Evolutionary conservation across 2,329 filamentous ascomycete species (phyloP), one percentile per base, ranked within the genome.

Genomic region (Penicillium sp.): DNA sequence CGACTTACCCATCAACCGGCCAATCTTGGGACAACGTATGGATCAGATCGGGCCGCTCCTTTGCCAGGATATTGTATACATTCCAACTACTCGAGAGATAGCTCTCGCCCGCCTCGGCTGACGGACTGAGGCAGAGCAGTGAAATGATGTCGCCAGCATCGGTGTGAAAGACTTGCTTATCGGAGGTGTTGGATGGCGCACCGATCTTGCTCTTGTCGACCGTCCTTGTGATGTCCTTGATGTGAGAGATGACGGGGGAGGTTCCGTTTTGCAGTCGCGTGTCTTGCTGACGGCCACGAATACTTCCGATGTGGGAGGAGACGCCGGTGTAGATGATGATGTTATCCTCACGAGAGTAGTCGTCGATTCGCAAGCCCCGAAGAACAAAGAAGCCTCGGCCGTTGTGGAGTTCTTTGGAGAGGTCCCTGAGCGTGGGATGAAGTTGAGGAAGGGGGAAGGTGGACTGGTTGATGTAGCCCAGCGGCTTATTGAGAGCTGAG

Each of bases 11-110:
- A 42, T 78, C 74, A 34, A 68, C 57, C 4, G 63, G 53, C 75
- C 75, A 79, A 6, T 69, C 57, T 35, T 74, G 65, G 0, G 71
- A 62, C 13, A 80, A 53, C 1, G 72, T 78, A 4, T 65, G 58
- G 14, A 80, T 73, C 3, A 80, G 46, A 57, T 80, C 76, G 0
- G 76, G 77, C 34, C 77, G 57, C 2, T 67, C 73, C 14, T 52
- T 60, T 0, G 75, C 76, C 2, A 81, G 59, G 34, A 78, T 71
- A 43, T 80, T 78, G 51, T 79, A 78, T 0, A 80, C 68, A 17
- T 65, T 66, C 71, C 73, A 77, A 33, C 65, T 74, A 50, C 72
- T 75, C 3, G 75, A 74, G 32, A 73, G 66, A 59, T 79, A 69
- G 45, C 73, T 77, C 40, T 72, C 60, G 0, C 78, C 77, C 1